Conservation (phyloP, 768 basidiomycete genomes). For the Lentinus brumalis region DNA sequence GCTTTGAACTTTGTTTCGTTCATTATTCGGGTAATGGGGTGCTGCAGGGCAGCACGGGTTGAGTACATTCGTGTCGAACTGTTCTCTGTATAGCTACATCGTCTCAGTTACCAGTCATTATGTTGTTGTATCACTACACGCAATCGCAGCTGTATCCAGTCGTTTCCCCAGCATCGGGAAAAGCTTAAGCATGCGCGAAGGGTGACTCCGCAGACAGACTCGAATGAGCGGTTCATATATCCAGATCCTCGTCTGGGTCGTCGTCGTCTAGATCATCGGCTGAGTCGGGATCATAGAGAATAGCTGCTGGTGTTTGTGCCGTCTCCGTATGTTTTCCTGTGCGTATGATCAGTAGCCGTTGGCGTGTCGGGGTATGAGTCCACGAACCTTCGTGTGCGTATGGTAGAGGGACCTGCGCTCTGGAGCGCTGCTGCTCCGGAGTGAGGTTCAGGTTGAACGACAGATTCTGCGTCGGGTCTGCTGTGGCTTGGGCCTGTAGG, state of each 20-base stretch:
- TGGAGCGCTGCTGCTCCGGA: constrained; percentile 73
- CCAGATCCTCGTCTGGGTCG: constrained; percentile 93
- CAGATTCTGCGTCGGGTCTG: constrained; percentile 67
- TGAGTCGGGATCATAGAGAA: constrained; percentile 90
- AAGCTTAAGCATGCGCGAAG: too few relatives aligned
- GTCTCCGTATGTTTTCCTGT: constrained; percentile 39
- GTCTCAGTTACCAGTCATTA: too few relatives aligned
- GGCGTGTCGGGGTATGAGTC: background rate
- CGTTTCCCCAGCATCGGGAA: background rate
- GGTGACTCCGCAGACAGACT: too few relatives aligned
- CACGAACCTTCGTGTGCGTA: constrained; percentile 81
- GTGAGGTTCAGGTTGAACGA: constrained; percentile 90
- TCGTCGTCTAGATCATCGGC: constrained; percentile 95
- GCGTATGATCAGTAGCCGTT: background rate
- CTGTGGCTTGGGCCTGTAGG: constrained; percentile 29
- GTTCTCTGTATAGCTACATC: background rate
- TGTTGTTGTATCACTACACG: background rate
- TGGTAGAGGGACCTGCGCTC: constrained; percentile 84
- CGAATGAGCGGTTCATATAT: constrained; percentile 50
- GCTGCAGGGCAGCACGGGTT: too few relatives aligned
- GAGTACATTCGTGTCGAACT: background rate
- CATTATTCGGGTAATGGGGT: background rate
- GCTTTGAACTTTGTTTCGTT: background rate
- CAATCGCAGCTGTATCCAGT: background rate
- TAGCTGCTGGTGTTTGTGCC: constrained; percentile 44